Base-by-base conservation (phyloP, 169 alveolate species). In the Eimeria brunetti region DNA sequence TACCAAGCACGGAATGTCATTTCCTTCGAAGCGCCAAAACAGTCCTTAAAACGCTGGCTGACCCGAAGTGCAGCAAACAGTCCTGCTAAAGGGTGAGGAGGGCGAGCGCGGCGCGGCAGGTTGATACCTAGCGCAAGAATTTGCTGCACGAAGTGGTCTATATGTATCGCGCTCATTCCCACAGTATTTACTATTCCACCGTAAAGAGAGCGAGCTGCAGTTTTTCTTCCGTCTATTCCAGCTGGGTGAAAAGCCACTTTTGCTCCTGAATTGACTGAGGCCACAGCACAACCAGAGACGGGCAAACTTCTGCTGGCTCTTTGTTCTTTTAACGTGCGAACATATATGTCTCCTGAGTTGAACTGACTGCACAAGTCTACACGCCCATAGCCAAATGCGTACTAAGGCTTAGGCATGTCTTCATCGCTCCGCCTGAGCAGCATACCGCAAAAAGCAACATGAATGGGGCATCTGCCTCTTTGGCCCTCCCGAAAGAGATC, bases 181-280 rank as follows among this genome's bases (percentile, higher is more conserved):
- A 86, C 81, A 60, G 80, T 64, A 64, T 86, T 86, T 33, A n/a
- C 93, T 62, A 86, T 86, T 24, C 93, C 93, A 41, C 93, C 93
- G 81, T 86, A 86, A 16, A 86, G 93, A 38, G 93, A 86, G 46
- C 81, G 78, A 20, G 93, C 81, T 20, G 84, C 93, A 4, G 36
- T 41, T 51, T 24, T 22, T 60, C 49, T 0, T 44, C 93, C 93
- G 9, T 46, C 12, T 41, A 8, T 46, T 1, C 81, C 93, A 86
- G 93, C 67, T 41, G 93, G 84, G 33, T 6, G 8, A 27, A 5
- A 75, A 49, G 93, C 93, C 53, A 60, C 93, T 18, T 38, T 62
- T 86, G 53, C 93, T 62, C 93, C 93, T 64, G 83, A 62, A 60
- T 60, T 41, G n/a, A 86, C 93, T 86, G 93, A 86, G 62, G 78